Conservation (phyloP, 768 basidiomycete genomes). For the Leccinum incarnatum region DNA sequence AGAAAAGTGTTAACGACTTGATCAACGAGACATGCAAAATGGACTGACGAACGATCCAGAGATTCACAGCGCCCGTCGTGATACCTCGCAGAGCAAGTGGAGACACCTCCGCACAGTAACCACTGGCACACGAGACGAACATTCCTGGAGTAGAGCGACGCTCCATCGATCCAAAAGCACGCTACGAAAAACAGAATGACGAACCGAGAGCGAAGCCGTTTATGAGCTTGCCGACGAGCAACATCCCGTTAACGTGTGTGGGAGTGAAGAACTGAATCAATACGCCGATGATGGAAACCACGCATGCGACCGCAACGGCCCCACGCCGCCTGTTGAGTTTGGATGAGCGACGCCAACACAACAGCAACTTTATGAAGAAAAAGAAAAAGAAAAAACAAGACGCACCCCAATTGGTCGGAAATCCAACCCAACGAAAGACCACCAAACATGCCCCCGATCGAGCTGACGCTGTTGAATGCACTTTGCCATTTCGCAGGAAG, state of each 20-base stretch:
- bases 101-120: constrained; percentile 5
- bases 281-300: constrained; percentile 21
- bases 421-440: constrained; percentile 25
- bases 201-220: constrained; percentile 27
- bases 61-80: no score
- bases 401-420: constrained; percentile 21
- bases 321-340: constrained; percentile 20
- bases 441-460: constrained; percentile 27
- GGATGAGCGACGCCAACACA: not conserved
- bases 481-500: constrained; percentile 30
- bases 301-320: constrained; percentile 20
- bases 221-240: constrained; percentile 25
- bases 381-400: no score
- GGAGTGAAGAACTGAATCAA: constrained; percentile 26
- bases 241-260: constrained; percentile 22
- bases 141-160: constrained; percentile 10
- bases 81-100: no score
- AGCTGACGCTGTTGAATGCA: constrained; percentile 26
- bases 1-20: no score
- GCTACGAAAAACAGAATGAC: not conserved
- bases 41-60: no score
- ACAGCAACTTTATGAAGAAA: not conserved
- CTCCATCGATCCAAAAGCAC: not conserved
- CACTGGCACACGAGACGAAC: constrained; percentile 24
- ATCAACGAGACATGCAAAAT: no score